Evolutionary conservation across 768 basidiomycete species (phyloP), one percentile per base, ranked within the genome.

Genomic region (Hortiboletus campestris): DNA sequence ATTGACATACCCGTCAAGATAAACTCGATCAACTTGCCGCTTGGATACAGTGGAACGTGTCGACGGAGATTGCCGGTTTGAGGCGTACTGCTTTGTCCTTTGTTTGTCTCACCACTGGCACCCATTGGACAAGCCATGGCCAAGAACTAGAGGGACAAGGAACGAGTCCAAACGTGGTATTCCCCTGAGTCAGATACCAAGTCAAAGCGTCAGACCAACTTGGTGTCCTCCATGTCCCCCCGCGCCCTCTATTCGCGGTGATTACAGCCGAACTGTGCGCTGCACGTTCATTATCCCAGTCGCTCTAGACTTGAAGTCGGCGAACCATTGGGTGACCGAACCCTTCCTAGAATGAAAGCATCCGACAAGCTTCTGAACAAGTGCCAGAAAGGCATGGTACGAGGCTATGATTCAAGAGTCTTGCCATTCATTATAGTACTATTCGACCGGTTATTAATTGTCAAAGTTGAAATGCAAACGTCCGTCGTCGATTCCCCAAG

Each of bases 1-100:
- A 55, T 49, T 46, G 20, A 39, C 46, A 44, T 47, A 49, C 39
- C 46, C 43, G 55, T 42, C 39, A 36, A 53, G 53, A 58, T 46
- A 39, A 34, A 22, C 54, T 46, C 50, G 47, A 64, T 57, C 56
- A 28, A 42, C 46, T 31, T 40, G 46, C 59, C 34, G 49, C 28
- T 49, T 43, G 40, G 45, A 44, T 44, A 44, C 19, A 9, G 51
- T 29, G 47, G 38, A 65, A 52, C 56, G 42, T 59, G 63, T 54
- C 3, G 29, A 46, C 55, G 63, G 66, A 29, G 48, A 55, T 52
- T 52, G 55, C 63, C 63, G 60, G 17, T 42, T 51, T 20, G 11
- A 36, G 32, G 22, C 34, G 10, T 20, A 47, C 4, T 53, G 41
- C 55, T 40, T 62, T 49, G 49, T 51, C 42, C 38, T 41, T 35